Evolutionary conservation across 805 yeast genomes (phyloP), one percentile per base, ranked within the genome.

Genomic region (Torulaspora quercuum): DNA sequence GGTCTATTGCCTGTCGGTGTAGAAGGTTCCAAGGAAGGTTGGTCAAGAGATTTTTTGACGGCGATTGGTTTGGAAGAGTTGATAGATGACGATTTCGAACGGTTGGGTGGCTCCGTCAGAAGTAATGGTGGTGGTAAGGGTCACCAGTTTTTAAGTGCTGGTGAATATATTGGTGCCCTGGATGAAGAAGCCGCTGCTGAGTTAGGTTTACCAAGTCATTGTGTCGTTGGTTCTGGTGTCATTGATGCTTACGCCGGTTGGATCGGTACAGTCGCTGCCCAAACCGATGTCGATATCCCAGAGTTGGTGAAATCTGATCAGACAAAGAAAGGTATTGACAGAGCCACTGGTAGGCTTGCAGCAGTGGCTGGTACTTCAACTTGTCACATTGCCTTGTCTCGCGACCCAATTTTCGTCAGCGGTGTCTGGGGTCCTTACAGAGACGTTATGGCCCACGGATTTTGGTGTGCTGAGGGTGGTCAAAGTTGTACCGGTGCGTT

Each of bases 351-450:
- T 40, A 76, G 97, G 51, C 70, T 92, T 48, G 97, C 98, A 10
- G 96, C 97, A 2, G 97, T 92, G 13, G 97, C 98, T 0, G 98
- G 98, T 43, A 92, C 98, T 5, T 88, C 97, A 1, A 92, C 98
- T 1, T 92, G 98, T 59, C 97, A 92, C 62, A 80, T 92, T 50
- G 88, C 86, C 39, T 72, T 90, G 72, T 82, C 95, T 18, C 73
- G 76, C 43, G 81, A 85, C 19, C 83, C 95, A 0, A 77, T 87
- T 28, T 89, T 90, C 59, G 97, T 90, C 7, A 78, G 86, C 28
- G 98, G 98, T 42, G 96, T 92, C 21, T 92, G 98, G 98, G 98
- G 98, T 9, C 98, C 98, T 2, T 92, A 92, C 64, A 74, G 88
- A 53, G 95, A 89, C 61, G 95, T 86, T 4, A 73, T 90, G 69